Evolutionary conservation across 108 stramenopile genomes (phyloP), one percentile per base, ranked within the genome.

Genomic region (Skeletonema costatum): DNA sequence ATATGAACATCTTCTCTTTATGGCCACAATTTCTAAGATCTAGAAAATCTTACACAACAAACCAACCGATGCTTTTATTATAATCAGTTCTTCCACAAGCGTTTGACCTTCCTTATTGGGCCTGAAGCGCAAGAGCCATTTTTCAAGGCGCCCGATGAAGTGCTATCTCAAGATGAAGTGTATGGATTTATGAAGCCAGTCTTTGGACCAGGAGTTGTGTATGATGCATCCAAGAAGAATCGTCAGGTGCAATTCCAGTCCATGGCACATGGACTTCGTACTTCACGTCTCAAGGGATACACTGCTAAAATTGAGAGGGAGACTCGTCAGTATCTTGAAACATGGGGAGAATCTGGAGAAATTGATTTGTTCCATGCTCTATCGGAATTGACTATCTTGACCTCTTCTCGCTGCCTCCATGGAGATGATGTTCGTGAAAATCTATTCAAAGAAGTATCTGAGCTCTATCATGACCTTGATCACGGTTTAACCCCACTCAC

Each of bases 101-200:
- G 96, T 48, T 76, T 99, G 65, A 99, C 99, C 59, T 99, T 99
- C 72, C 86, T 99, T 72, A 88, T 99, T 35, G 99, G 99, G 1
- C 98, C 99, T 10, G 96, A 98, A 63, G 97, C 97, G 2, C 97
- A 97, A 80, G 90, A 89, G 29, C 86, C 97, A 25, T 99, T 99
- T 89, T 99, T 95, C 88, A 96, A 94, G 75, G 89, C 90, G 19
- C 73, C 68, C 50, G 98, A 99, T 73, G 97, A 99, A 60, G 86
- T 87, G 14, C 77, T 99, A 80, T 89, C 88, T 64, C 99, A 99
- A 84, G 85, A 95, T 64, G 98, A 97, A 76, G 94, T 93, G 36
- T 99, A 99, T 83, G 90, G 89, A 32, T 99, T 99, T 86, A 99
- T 99, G 96, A 95, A 88, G 73, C 96, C 98, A 32, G 97, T 99